Conservation (phyloP, 257 asterid genomes). For the Penstemon davidsonii region DNA sequence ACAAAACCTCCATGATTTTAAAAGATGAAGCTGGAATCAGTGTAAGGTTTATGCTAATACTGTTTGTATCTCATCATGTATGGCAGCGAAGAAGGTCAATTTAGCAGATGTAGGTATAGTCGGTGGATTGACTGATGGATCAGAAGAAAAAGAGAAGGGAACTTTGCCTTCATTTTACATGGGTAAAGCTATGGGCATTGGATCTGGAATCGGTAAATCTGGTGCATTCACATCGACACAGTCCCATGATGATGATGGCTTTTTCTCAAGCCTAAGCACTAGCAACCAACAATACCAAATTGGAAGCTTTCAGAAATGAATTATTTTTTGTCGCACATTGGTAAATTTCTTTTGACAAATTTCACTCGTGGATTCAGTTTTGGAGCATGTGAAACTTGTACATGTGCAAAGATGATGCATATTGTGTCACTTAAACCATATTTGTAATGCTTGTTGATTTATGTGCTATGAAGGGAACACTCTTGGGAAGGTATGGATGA, state of each 20-base stretch:
- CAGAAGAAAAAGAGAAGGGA: slow-evolving; percentile 66
- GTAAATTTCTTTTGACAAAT: slow-evolving; percentile 6
- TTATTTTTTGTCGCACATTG: not conserved
- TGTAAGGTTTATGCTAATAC: slow-evolving; percentile 11
- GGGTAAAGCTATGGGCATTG: slow-evolving; percentile 70
- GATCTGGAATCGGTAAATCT: slow-evolving; percentile 53
- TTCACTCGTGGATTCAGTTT: slow-evolving; percentile 29
- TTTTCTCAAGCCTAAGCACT: slow-evolving; percentile 68
- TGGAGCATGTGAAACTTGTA: slow-evolving; percentile 26
- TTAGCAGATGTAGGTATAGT: slow-evolving; percentile 80
- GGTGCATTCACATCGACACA: slow-evolving; percentile 54
- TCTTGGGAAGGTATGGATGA: not conserved
- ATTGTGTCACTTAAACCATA: slow-evolving; percentile 14
- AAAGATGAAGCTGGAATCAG: not conserved
- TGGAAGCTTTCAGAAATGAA: slow-evolving; percentile 71
- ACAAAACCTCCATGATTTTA: not conserved
- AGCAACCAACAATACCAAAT: slow-evolving; percentile 55
- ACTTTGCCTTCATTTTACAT: slow-evolving; percentile 52
- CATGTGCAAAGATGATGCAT: slow-evolving; percentile 1
- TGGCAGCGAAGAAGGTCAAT: slow-evolving; percentile 81
- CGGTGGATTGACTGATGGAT: slow-evolving; percentile 61
- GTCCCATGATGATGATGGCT: slow-evolving; percentile 40
- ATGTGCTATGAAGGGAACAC: slow-evolving; percentile 7
- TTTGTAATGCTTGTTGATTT: slow-evolving; percentile 18
- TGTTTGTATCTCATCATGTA: slow-evolving; percentile 19